Percentiles rank a stretch among this genome's conserved stretches.
phyloP scores from a whole-genome alignment of 768 basidiomycete species.

The Boletus insuetus region DNA sequence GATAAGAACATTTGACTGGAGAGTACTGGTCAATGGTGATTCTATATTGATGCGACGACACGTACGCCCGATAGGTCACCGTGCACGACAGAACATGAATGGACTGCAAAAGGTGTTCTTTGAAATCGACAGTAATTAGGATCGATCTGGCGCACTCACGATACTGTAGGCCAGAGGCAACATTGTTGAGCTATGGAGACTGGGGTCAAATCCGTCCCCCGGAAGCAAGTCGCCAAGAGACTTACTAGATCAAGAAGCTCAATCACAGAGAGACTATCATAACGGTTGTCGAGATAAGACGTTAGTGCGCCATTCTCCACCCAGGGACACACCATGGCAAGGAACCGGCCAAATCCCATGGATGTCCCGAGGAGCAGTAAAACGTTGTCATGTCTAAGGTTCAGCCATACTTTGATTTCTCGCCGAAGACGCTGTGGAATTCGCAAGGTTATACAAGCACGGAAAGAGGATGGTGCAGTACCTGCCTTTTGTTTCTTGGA shows the following conservation, averaged over 20 bases:
- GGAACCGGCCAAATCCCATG: too few species aligned
- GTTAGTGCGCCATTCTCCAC: not conserved
- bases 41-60: too few species aligned
- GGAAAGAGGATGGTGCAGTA: not conserved
- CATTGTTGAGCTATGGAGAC: slow-evolving; percentile 6
- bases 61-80: slow-evolving; percentile 20
- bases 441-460: not conserved
- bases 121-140: too few species aligned
- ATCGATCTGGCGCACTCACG: too few species aligned
- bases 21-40: not conserved
- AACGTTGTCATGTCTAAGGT: too few species aligned
- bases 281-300: slow-evolving; percentile 15
- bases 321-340: too few species aligned
- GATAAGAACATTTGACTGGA: too few species aligned
- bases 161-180: not conserved
- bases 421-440: slow-evolving; percentile 15
- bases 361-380: too few species aligned
- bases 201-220: not conserved
- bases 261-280: not conserved
- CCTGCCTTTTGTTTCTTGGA: not conserved
- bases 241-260: not conserved
- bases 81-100: slow-evolving; percentile 16
- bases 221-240: not conserved
- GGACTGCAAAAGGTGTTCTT: slow-evolving; percentile 1
- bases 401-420: too few species aligned